Conservation (phyloP, 176 grass and related monocot genomes). For the Typha latifolia region DNA sequence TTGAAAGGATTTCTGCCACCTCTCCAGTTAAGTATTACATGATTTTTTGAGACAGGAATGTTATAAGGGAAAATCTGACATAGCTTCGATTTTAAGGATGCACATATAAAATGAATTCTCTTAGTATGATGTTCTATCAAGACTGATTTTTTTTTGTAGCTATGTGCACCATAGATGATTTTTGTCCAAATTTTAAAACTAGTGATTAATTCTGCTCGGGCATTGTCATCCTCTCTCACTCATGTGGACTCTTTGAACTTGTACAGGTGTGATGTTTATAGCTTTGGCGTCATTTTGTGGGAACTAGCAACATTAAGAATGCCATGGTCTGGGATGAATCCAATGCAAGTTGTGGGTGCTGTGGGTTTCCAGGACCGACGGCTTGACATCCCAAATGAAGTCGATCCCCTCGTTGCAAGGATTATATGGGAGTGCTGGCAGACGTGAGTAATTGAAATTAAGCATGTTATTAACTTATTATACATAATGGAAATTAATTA, state of each 20-base stretch:
- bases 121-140: too few relatives aligned
- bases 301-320: slow-evolving; percentile 87
- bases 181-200: too few relatives aligned
- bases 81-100: too few relatives aligned
- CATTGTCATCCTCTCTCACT: background rate
- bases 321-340: slow-evolving; percentile 98
- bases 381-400: slow-evolving; percentile 88
- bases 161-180: too few relatives aligned
- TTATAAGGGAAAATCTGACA: too few relatives aligned
- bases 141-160: too few relatives aligned
- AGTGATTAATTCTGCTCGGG: too few relatives aligned
- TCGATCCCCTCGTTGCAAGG: slow-evolving; percentile 74
- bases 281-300: slow-evolving; percentile 98
- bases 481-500: too few relatives aligned
- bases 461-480: background rate
- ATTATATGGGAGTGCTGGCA: slow-evolving; percentile 97
- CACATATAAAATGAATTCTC: too few relatives aligned
- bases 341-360: slow-evolving; percentile 96
- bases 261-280: slow-evolving; percentile 90
- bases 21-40: too few relatives aligned
- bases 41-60: too few relatives aligned
- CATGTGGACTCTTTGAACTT: slow-evolving; percentile 13
- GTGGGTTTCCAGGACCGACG: slow-evolving; percentile 91
- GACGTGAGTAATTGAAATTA: slow-evolving; percentile 40
- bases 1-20: too few relatives aligned